Evolutionary conservation across 345 rosid genomes (phyloP).

Genomic region (Murraya paniculata): DNA sequence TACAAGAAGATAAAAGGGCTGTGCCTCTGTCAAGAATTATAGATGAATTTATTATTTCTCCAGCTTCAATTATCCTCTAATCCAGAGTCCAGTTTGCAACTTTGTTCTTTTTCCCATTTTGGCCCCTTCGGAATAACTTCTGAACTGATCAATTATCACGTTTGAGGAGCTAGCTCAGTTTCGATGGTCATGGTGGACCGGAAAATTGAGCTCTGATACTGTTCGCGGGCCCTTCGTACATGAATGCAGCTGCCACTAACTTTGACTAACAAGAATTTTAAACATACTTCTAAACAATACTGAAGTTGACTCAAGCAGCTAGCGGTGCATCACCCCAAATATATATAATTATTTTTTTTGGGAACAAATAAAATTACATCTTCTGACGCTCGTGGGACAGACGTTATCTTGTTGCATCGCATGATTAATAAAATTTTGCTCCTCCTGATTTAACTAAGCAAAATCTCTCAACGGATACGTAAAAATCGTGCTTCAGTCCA

Average conservation of each 20-base stretch:
- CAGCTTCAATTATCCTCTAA: too few species aligned
- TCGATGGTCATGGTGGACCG: not conserved
- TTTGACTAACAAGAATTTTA: not conserved
- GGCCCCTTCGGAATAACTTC: too few species aligned
- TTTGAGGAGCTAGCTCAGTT: too few species aligned
- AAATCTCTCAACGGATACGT: not conserved
- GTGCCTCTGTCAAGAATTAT: too few species aligned
- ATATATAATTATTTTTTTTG: too few species aligned
- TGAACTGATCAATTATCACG: too few species aligned
- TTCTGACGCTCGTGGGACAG: not conserved
- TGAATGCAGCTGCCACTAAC: not conserved
- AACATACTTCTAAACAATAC: too few species aligned
- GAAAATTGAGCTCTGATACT: not conserved
- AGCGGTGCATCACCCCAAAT: too few species aligned
- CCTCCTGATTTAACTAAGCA: too few species aligned
- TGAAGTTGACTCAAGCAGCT: too few species aligned
- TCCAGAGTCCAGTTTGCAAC: not conserved
- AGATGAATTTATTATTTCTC: not conserved
- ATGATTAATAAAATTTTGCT: too few species aligned
- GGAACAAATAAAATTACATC: not conserved
- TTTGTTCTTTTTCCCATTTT: not conserved
- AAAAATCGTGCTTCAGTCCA: not conserved
- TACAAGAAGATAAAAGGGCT: not conserved
- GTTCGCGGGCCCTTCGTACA: not conserved
- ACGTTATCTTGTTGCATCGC: not conserved